These are phyloP conservation scores for Phytophthora pseudosyringae DNA, from an alignment of 352 stramenopile species.

Conservation along the genomic window DNA sequence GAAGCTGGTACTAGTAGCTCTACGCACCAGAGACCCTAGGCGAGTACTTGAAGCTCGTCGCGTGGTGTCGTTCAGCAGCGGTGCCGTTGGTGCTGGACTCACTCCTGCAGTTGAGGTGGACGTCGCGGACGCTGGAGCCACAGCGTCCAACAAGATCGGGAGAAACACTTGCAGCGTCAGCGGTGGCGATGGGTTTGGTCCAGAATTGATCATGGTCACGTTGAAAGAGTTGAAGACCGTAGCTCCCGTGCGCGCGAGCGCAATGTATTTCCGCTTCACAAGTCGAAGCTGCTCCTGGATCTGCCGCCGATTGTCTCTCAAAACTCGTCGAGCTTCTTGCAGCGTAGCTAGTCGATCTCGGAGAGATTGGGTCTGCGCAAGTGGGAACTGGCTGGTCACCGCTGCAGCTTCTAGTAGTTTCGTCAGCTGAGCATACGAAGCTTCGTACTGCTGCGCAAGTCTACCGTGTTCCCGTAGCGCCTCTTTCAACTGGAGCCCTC, in stretches of 20 bases:
- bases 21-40: conserved; percentile 7
- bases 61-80: conserved; percentile 12
- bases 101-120: neutral
- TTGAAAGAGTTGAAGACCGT: conserved; percentile 61
- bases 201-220: neutral
- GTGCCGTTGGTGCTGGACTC: neutral
- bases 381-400: conserved; percentile 53
- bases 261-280: conserved; percentile 18
- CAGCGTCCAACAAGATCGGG: conserved; percentile 36
- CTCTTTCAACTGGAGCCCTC: conserved; percentile 36
- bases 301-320: conserved; percentile 20
- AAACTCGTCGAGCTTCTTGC: conserved; percentile 33
- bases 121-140: neutral
- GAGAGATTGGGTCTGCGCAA: conserved; percentile 44
- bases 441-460: conserved; percentile 25
- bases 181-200: conserved; percentile 15
- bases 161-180: conserved; percentile 43
- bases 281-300: conserved; percentile 24
- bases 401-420: conserved; percentile 51
- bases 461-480: conserved; percentile 39
- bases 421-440: conserved; percentile 35
- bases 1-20: conserved; percentile 5
- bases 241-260: conserved; percentile 36
- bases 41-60: conserved; percentile 14
- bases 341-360: conserved; percentile 30